Conservation (phyloP, 495 filamentous ascomycete species). For the Hyphodiscus hymeniophilus region DNA sequence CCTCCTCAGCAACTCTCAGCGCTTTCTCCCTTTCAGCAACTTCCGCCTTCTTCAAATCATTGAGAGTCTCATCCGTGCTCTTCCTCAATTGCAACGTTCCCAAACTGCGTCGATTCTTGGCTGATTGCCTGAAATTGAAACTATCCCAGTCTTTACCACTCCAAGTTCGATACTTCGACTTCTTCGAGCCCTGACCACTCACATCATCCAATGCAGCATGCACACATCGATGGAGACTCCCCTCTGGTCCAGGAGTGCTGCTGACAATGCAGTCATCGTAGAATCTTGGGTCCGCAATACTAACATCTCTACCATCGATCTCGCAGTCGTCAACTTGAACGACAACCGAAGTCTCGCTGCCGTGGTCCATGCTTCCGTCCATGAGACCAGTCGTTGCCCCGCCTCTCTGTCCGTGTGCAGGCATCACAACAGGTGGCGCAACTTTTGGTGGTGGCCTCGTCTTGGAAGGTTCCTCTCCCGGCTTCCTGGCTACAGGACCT, state of each 20-base stretch:
- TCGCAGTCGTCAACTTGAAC: neutral
- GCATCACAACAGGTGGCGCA: neutral
- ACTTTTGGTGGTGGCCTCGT: neutral
- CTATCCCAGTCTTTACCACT: constrained; percentile 7
- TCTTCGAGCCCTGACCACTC: neutral
- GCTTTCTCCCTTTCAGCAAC: constrained; percentile 13
- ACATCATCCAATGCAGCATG: neutral
- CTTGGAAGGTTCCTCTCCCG: neutral
- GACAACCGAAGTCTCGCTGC: neutral
- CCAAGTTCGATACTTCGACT: constrained; percentile 15
- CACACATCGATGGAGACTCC: neutral
- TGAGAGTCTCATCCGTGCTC: constrained; percentile 13
- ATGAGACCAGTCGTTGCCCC: neutral
- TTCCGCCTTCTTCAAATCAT: constrained; percentile 14
- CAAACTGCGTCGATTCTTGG: neutral
- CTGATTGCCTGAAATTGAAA: neutral
- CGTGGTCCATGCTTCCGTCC: neutral
- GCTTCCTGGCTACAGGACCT: no score
- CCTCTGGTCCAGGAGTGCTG: neutral
- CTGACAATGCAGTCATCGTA: constrained; percentile 20
- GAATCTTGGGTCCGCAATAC: constrained; percentile 20
- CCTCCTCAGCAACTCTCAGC: constrained; percentile 9
- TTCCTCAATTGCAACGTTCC: constrained; percentile 11
- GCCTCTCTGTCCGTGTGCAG: neutral
- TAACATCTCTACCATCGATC: neutral